phyloP scores from a whole-genome alignment of 768 basidiomycete species.

The Leccinum truebloodii region DNA sequence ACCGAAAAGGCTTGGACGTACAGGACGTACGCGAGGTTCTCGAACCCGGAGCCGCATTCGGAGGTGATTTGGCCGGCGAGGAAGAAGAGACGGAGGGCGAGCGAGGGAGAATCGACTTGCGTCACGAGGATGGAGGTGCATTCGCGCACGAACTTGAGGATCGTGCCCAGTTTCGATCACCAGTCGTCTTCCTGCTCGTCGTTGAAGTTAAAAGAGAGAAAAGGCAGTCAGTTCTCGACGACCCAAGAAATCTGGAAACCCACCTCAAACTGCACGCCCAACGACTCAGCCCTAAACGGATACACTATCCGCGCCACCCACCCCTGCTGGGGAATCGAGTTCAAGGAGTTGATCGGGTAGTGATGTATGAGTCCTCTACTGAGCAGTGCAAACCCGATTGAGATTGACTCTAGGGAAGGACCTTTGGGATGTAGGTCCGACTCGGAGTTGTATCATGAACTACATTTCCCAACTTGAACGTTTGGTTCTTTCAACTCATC shows the following conservation, averaged over 20 bases:
- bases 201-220: neutral
- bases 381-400: too few species aligned
- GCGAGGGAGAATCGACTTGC: constrained; percentile 79
- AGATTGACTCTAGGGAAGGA: constrained; percentile 11
- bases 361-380: constrained; percentile 9
- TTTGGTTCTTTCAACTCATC: neutral
- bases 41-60: constrained; percentile 71
- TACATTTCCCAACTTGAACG: too few species aligned
- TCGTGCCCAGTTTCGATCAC: constrained; percentile 66
- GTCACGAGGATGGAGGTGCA: constrained; percentile 95
- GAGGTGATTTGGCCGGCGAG: too few species aligned
- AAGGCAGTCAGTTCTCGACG: neutral
- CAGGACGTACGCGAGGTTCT: constrained; percentile 95
- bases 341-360: constrained; percentile 38
- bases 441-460: too few species aligned
- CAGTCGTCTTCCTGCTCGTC: constrained; percentile 73
- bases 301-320: constrained; percentile 72
- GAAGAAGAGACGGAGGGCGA: constrained; percentile 25
- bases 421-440: neutral
- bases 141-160: constrained; percentile 94
- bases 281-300: constrained; percentile 56
- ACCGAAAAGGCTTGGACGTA: constrained; percentile 98
- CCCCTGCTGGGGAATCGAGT: constrained; percentile 83
- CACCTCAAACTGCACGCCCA: constrained; percentile 80
- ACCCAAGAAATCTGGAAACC: too few species aligned